These are phyloP conservation scores for Alternaria sp. DNA, from an alignment of 2,329 filamentous ascomycete species.

Conservation along the genomic window DNA sequence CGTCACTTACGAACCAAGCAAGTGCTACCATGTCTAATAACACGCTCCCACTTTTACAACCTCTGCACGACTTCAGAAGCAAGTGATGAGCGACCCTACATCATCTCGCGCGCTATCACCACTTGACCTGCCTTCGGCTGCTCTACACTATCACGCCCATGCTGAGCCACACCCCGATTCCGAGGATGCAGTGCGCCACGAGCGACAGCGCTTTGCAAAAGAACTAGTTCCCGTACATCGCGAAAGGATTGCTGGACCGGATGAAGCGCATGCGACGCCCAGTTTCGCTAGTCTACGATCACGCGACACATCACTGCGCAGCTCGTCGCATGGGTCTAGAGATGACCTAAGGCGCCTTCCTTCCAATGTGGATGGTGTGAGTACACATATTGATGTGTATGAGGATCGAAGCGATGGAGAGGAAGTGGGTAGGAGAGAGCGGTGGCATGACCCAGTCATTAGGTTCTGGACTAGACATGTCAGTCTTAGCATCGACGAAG, in stretches of 20 bases:
- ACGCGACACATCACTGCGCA: conserved; percentile 6
- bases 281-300: conserved; percentile 6
- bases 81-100: conserved; percentile 14
- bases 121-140: conserved; percentile 16
- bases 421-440: neutral
- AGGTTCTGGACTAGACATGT: conserved; percentile 60
- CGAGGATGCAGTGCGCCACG: conserved; percentile 23
- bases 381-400: conserved; percentile 5
- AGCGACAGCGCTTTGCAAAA: conserved; percentile 22
- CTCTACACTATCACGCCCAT: conserved; percentile 11
- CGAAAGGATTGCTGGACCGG: neutral
- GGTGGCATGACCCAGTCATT: conserved; percentile 48
- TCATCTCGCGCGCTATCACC: conserved; percentile 7
- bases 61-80: neutral
- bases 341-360: conserved; percentile 1
- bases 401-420: neutral
- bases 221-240: conserved; percentile 15
- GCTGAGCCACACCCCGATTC: conserved; percentile 24
- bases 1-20: neutral
- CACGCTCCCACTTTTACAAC: neutral
- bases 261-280: neutral
- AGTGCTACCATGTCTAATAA: neutral
- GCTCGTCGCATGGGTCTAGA: conserved; percentile 1
- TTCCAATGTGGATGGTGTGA: conserved; percentile 7
- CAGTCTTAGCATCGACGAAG: conserved; percentile 57